phyloP scores from a whole-genome alignment of 495 filamentous ascomycete genomes.

The Bombardia bombarda region DNA sequence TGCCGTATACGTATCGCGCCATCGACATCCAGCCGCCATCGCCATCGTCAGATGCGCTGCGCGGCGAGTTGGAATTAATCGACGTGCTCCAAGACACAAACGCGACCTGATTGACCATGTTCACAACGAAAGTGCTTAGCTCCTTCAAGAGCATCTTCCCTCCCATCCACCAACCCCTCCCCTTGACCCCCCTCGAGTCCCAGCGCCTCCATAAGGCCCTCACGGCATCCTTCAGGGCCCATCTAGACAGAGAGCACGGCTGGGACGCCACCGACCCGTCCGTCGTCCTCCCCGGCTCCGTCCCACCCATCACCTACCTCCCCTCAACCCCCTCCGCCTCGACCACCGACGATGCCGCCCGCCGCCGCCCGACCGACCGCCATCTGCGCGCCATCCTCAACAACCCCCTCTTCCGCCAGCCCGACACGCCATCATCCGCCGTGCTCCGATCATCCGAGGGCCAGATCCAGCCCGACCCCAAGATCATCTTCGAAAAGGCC shows the following conservation, averaged over 20 bases:
- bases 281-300: slow-evolving; percentile 5
- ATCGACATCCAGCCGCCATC: too few relatives aligned
- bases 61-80: too few relatives aligned
- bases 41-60: too few relatives aligned
- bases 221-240: slow-evolving; percentile 67
- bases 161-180: slow-evolving; percentile 64
- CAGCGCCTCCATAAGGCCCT: slow-evolving; percentile 60
- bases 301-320: slow-evolving; percentile 14
- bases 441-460: not conserved
- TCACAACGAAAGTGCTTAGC: slow-evolving; percentile 22
- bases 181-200: slow-evolving; percentile 55
- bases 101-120: slow-evolving; percentile 14
- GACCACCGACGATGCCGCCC: not conserved
- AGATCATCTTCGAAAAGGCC: slow-evolving; percentile 30
- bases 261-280: slow-evolving; percentile 17
- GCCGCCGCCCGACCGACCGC: slow-evolving; percentile 33
- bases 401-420: slow-evolving; percentile 52
- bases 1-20: too few relatives aligned
- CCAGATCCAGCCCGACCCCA: slow-evolving; percentile 7
- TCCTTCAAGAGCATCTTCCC: slow-evolving; percentile 43
- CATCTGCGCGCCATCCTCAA: slow-evolving; percentile 60
- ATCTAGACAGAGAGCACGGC: slow-evolving; percentile 61
- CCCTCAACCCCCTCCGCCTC: slow-evolving; percentile 2
- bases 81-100: not conserved
- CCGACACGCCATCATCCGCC: slow-evolving; percentile 1